Evolutionary conservation across 2,329 filamentous ascomycete genomes (phyloP).

Genomic region (Fusarium subtropicale): DNA sequence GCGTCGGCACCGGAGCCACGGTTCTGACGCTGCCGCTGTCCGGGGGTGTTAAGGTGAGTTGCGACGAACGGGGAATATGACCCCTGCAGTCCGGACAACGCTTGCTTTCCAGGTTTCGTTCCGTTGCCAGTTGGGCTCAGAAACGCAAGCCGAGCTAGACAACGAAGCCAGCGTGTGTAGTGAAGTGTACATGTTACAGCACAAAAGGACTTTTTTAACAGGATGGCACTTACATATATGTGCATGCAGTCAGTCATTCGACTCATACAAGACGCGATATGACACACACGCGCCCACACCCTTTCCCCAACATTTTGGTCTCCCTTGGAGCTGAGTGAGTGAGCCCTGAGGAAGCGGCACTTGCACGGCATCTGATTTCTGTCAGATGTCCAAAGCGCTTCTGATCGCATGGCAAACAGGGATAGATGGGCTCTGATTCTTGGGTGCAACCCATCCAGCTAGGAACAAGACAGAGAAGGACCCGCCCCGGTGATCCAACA

Average conservation of each 20-base stretch:
- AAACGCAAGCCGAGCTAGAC: not conserved
- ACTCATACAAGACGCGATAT: not conserved
- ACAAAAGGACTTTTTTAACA: not conserved
- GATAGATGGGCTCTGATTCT: conserved; percentile 17
- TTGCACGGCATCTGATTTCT: conserved; percentile 36
- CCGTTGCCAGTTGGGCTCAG: conserved; percentile 21
- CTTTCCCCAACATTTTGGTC: conserved; percentile 1
- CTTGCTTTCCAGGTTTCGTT: conserved; percentile 9
- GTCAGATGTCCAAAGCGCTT: conserved; percentile 15
- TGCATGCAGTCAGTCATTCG: not conserved
- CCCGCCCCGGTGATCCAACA: conserved; percentile 33
- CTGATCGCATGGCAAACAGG: conserved; percentile 39
- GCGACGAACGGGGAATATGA: conserved; percentile 36
- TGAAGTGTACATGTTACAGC: conserved; percentile 3
- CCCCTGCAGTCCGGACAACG: conserved; percentile 38
- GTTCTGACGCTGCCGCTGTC: conserved; percentile 45
- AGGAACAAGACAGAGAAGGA: conserved; percentile 6
- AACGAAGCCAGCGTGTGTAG: conserved; percentile 5
- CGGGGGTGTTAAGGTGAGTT: conserved; percentile 13
- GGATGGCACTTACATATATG: conserved; percentile 1
- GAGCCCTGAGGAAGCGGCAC: conserved; percentile 25
- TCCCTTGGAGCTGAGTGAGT: not conserved
- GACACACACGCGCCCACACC: not conserved
- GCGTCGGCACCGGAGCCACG: conserved; percentile 46
- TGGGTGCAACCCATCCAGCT: conserved; percentile 20